A percentile compares a stretch with the other conserved stretches of the same genome.
phyloP scores from a whole-genome alignment of 805 yeast genomes.

The Metschnikowia kunwiensis region DNA sequence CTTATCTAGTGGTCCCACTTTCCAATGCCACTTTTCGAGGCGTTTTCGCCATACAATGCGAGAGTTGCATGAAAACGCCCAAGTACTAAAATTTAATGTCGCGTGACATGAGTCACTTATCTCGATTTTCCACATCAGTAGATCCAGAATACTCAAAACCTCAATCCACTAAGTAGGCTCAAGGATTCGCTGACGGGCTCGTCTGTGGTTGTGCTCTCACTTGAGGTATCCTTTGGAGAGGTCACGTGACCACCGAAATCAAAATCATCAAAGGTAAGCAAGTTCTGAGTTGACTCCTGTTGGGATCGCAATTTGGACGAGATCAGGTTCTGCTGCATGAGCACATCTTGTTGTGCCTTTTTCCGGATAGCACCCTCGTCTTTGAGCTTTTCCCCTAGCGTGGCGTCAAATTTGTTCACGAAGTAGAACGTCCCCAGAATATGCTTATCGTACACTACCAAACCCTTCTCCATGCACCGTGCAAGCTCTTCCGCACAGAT shows the following conservation, averaged over 20 bases:
- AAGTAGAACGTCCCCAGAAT: conserved; percentile 65
- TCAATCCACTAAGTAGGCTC: conserved; percentile 12
- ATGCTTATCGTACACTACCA: conserved; percentile 63
- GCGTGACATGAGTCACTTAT: too few relatives aligned
- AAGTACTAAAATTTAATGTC: too few relatives aligned
- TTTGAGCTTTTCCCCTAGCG: conserved; percentile 6
- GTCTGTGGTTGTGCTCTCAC: neutral
- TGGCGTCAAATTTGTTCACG: conserved; percentile 35
- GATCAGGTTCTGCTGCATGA: conserved; percentile 12
- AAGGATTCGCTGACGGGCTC: conserved; percentile 11
- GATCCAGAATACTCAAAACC: conserved; percentile 1
- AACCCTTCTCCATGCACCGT: conserved; percentile 54
- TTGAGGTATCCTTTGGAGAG: neutral
- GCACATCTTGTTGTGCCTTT: conserved; percentile 10
- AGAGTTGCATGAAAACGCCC: too few relatives aligned
- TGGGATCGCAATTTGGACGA: conserved; percentile 8
- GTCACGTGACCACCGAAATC: conserved; percentile 8
- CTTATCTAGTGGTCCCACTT: too few relatives aligned
- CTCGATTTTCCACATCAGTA: too few relatives aligned
- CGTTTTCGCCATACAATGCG: too few relatives aligned
- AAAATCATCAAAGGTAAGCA: conserved; percentile 10
- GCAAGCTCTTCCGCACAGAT: conserved; percentile 65
- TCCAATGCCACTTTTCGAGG: too few relatives aligned
- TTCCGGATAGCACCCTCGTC: conserved; percentile 8
- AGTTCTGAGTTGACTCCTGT: conserved; percentile 6